Evolutionary conservation across 2,329 filamentous ascomycete genomes (phyloP).

Genomic region (Trichoderma aggressivum): DNA sequence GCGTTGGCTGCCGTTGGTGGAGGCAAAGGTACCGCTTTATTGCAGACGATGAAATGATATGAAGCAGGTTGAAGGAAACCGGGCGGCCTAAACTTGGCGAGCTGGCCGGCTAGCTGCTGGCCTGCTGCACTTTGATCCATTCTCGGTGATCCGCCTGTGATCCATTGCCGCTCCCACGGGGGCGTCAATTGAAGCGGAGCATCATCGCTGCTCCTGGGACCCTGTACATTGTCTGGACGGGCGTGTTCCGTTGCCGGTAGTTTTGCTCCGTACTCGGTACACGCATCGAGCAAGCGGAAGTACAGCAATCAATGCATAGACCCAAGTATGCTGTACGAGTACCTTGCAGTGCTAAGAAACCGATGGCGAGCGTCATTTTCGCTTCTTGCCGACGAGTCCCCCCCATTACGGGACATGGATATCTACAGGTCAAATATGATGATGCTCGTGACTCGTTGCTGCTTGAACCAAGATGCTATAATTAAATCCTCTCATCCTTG

Average conservation of each 20-base stretch:
- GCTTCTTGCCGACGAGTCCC: constrained; percentile 2
- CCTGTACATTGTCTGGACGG: not conserved
- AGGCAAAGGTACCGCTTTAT: not conserved
- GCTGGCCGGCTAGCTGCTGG: not conserved
- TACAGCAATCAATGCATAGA: not conserved
- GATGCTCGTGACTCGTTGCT: constrained; percentile 6
- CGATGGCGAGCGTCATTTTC: constrained; percentile 7
- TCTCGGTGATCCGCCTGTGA: not conserved
- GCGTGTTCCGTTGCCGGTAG: not conserved
- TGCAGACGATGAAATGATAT: not conserved
- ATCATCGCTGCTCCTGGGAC: not conserved
- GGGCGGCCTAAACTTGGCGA: not conserved
- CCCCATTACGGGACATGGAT: not conserved
- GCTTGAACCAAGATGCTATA: constrained; percentile 1
- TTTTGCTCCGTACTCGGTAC: not conserved
- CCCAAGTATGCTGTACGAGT: not conserved
- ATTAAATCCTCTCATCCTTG: not conserved
- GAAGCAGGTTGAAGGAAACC: not conserved
- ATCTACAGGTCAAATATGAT: not conserved
- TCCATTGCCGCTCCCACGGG: not conserved
- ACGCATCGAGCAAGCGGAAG: not conserved
- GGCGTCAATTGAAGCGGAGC: not conserved
- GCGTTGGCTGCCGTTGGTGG: not conserved
- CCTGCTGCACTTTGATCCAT: not conserved
- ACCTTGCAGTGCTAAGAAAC: not conserved